Evolutionary conservation across 495 filamentous ascomycete species (phyloP).

Genomic region (Penicillium steckii): DNA sequence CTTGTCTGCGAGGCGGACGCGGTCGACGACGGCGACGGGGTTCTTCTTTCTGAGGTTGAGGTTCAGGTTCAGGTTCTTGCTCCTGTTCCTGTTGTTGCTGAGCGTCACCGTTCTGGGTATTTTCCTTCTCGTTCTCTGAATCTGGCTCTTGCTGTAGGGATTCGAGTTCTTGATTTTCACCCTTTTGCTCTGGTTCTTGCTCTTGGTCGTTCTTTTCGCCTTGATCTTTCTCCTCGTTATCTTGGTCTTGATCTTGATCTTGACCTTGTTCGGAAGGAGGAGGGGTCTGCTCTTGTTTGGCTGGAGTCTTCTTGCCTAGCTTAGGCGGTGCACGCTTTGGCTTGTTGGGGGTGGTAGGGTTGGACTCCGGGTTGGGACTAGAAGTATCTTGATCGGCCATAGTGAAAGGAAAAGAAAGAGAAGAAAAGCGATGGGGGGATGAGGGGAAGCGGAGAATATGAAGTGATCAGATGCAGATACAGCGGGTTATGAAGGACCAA

Average conservation of each 20-base stretch:
- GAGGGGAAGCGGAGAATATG: conserved; percentile 27
- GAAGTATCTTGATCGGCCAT: conserved; percentile 39
- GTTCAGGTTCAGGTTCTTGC: conserved; percentile 28
- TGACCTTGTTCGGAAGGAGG: conserved; percentile 28
- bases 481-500: conserved; percentile 19
- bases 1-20: conserved; percentile 28
- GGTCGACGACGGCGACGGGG: conserved; percentile 29
- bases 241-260: conserved; percentile 15
- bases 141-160: conserved; percentile 18
- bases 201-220: conserved; percentile 15
- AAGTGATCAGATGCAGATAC: conserved; percentile 20
- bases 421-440: conserved; percentile 8
- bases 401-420: conserved; percentile 29
- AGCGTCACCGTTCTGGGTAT: conserved; percentile 16
- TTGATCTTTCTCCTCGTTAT: conserved; percentile 7
- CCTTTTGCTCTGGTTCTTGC: conserved; percentile 12
- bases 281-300: conserved; percentile 36
- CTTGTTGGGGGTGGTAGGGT: conserved; percentile 24
- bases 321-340: conserved; percentile 32
- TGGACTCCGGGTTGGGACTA: conserved; percentile 24
- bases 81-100: conserved; percentile 4
- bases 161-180: conserved; percentile 13
- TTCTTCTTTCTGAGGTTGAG: conserved; percentile 23
- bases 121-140: conserved; percentile 14
- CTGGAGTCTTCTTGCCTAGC: conserved; percentile 33